Evolutionary conservation across 106 monocot species (phyloP).

Genomic region (Allium sativum): DNA sequence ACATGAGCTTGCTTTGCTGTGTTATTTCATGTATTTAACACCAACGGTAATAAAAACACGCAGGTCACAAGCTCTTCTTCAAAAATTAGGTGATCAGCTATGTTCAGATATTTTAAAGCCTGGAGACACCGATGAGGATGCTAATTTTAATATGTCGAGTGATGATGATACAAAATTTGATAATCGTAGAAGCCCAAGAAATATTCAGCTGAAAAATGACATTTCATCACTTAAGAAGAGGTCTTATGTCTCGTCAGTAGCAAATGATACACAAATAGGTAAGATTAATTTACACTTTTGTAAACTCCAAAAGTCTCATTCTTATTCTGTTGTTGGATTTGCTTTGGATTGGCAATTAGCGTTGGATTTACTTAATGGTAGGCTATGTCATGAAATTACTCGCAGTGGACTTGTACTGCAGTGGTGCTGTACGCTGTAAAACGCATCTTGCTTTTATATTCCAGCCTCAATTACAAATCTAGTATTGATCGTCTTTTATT

Average conservation of each 20-base stretch:
- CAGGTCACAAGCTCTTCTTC: conserved; percentile 44
- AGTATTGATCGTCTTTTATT: no score
- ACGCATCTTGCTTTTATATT: no score
- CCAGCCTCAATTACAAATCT: no score
- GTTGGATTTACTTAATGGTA: no score
- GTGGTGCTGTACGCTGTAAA: no score
- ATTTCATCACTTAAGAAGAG: conserved; percentile 29
- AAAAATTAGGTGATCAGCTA: conserved; percentile 30
- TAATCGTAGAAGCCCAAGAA: conserved; percentile 16
- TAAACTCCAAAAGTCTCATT: no score
- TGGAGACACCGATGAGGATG: conserved; percentile 36
- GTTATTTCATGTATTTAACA: background rate
- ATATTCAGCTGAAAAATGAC: conserved; percentile 16
- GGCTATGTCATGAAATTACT: no score
- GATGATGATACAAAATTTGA: conserved; percentile 28
- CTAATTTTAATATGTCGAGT: conserved; percentile 33
- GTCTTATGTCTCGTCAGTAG: conserved; percentile 2
- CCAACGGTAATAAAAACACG: conserved; percentile 1
- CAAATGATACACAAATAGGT: conserved; percentile 10
- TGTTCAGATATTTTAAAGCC: conserved; percentile 30
- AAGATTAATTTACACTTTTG: no score
- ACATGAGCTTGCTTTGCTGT: background rate
- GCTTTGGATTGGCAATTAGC: no score
- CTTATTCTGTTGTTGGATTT: no score
- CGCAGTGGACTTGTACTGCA: no score